Evolutionary conservation across 768 basidiomycete genomes (phyloP), one percentile per base, ranked within the genome.

Genomic region (Russula virescens): DNA sequence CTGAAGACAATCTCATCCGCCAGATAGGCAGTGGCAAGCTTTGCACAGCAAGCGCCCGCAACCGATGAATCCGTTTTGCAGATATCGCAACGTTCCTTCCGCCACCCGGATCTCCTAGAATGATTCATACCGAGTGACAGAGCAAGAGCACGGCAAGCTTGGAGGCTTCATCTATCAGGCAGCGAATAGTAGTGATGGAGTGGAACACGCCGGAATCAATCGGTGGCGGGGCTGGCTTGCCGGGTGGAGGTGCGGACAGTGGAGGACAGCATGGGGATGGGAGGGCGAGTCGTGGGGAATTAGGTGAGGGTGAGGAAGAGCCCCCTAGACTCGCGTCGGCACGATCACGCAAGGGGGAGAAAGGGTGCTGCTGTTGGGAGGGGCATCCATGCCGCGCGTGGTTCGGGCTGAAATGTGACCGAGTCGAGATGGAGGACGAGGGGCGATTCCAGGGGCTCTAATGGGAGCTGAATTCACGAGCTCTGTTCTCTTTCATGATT

Each of bases 1-100:
- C 89, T 92, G 0, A 89, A 89, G 2, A 92, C 93, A 69, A 95
- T 91, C 72, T 95, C 93, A 71, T 95, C 93, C 14, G 84, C 80
- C 71, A 85, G 85, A 69, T 95, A 95, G 6, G 93, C 93, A 25
- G 86, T 82, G 0, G 92, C 89, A 45, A 94, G 77, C 71, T 91
- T 91, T 92, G 88, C 21, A 95, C 90, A 0, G 93, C 91, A 31
- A 94, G 79, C 0, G 83, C 87, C 38, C 93, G 77, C 48, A 95
- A 74, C 55, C 91, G 79, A 71, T 94, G 91, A 45, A 93, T 80
- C 38, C 93, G 83, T 79, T 85, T 89, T 0, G 91, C 86, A 35
- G 88, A 91, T 91, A 95, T 94, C 40, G 84, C 80, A 3, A 87
- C 85, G 69, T 84, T 88, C 66, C 91, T 77, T n/a, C 91, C 90